Base-by-base conservation (phyloP, 805 yeast genomes). In the Candida broadrunensis region DNA sequence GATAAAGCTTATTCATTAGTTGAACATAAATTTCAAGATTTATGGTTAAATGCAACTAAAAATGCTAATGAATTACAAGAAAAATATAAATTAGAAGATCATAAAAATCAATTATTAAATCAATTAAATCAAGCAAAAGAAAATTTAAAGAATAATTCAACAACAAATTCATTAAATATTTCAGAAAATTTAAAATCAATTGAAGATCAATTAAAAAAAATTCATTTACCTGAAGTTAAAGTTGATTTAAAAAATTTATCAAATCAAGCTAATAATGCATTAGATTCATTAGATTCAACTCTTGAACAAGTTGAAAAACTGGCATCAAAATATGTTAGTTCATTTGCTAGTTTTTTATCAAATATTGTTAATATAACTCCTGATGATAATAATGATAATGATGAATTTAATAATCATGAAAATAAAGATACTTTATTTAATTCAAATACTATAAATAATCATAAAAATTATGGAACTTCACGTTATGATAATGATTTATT, bases 271-370 rank as follows among this genome's bases (percentile, higher is more conserved):
- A 73, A 72, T 35, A 78, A 76, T 27, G 71, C 70, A 38, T 67
- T 89, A 37, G 90, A 87, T 46, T 75, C 78, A 6, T 70, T 90
- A 45, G 97, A 89, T 58, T 65, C 77, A 7, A 47, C 81, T 49
- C 68, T 90, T 35, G 96, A 86, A 50, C 70, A 70, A 39, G 81
- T 88, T 6, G 97, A 90, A 57, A 76, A 74, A 38, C 62, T 73
- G 24, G 90, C 95, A 0, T 77, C 83, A 1, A 67, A 67, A n/a
- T 80, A 77, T 51, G 78, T 80, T 14, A 58, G 65, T 31, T 78
- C 73, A 52, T 67, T 85, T 41, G 77, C 87, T n/a, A 71, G 77
- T 5, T 74, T 81, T 44, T 67, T 85, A 36, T 54, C 70, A 14
- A 59, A 55, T 18, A 59, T 69, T n/a, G 65, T 67, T 3, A 47